Evolutionary conservation across 805 yeast species (phyloP).

Genomic region (Saccharomycopsis vini): DNA sequence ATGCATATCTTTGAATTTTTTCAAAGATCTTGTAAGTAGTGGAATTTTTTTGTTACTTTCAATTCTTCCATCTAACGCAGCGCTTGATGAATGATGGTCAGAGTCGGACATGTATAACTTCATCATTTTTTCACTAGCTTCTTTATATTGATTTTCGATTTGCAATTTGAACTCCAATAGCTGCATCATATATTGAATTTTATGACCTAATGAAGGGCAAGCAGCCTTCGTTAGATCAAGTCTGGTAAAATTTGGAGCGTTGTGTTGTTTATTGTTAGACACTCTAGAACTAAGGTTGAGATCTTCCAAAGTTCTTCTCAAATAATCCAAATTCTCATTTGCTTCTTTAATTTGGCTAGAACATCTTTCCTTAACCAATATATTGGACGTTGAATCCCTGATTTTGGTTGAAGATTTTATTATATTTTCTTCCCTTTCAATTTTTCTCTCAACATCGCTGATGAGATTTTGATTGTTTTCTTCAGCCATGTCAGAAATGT

Average conservation of each 20-base stretch:
- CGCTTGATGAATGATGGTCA: conserved; percentile 73
- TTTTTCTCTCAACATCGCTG: conserved; percentile 71
- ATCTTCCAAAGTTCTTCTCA: conserved; percentile 67
- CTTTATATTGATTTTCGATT: conserved; percentile 87
- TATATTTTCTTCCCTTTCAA: conserved; percentile 80
- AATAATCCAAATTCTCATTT: conserved; percentile 80
- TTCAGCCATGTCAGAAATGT: too few relatives aligned
- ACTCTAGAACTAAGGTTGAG: conserved; percentile 24
- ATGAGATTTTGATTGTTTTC: conserved; percentile 31
- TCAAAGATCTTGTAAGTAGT: conserved; percentile 71
- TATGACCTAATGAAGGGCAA: conserved; percentile 88
- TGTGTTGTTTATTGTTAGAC: neutral
- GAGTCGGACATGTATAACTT: conserved; percentile 86
- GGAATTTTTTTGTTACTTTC: conserved; percentile 84
- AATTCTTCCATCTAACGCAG: conserved; percentile 78
- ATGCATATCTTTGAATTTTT: conserved; percentile 83
- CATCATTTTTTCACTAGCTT: conserved; percentile 83
- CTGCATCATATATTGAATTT: conserved; percentile 92
- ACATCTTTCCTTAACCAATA: conserved; percentile 81
- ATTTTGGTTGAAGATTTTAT: conserved; percentile 80
- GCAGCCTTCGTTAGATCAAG: conserved; percentile 84
- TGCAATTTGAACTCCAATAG: conserved; percentile 89
- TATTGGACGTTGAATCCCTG: conserved; percentile 69
- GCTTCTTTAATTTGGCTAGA: conserved; percentile 87
- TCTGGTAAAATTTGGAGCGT: conserved; percentile 33